Percentiles rank a stretch among this genome's conserved stretches.
These are phyloP conservation scores for Eucalyptus fibrosa DNA, from an alignment of 345 rosid species.

Conservation along the genomic window DNA sequence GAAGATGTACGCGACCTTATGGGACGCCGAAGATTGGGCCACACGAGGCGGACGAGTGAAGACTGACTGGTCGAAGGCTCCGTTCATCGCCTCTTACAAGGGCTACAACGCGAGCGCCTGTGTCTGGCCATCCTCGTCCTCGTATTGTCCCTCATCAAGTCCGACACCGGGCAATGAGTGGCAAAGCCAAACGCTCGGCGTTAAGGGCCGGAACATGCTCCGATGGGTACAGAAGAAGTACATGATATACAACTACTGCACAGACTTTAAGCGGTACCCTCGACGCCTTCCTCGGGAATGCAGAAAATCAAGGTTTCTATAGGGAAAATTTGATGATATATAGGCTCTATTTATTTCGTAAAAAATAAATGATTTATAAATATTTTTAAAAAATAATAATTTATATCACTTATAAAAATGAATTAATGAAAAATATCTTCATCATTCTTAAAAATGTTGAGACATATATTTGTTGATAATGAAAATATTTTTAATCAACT, in stretches of 20 bases:
- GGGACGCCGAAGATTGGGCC: constrained; percentile 68
- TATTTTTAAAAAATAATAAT: too few species aligned
- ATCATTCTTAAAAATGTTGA: rapidly evolving
- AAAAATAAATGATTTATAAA: too few species aligned
- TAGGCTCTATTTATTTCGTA: too few species aligned
- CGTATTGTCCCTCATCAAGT: constrained; percentile 1
- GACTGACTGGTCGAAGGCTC: constrained; percentile 54
- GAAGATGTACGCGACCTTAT: constrained; percentile 34
- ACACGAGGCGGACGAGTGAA: constrained; percentile 54
- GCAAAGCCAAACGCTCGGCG: constrained; percentile 18
- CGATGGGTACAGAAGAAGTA: constrained; percentile 30
- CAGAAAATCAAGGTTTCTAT: neutral
- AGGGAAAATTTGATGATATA: neutral
- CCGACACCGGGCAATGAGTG: neutral
- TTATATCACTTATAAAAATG: neutral
- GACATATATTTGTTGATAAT: neutral
- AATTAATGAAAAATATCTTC: too few species aligned
- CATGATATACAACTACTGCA: constrained; percentile 43
- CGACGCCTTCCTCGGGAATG: constrained; percentile 37
- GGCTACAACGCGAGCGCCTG: constrained; percentile 38
- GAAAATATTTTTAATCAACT: too few species aligned
- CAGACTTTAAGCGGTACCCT: constrained; percentile 29
- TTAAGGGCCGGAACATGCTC: constrained; percentile 6
- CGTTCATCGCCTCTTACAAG: constrained; percentile 42
- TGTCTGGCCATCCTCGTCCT: constrained; percentile 14